Base-by-base conservation (phyloP, 208 protist species). In the Leishmania braziliensis region DNA sequence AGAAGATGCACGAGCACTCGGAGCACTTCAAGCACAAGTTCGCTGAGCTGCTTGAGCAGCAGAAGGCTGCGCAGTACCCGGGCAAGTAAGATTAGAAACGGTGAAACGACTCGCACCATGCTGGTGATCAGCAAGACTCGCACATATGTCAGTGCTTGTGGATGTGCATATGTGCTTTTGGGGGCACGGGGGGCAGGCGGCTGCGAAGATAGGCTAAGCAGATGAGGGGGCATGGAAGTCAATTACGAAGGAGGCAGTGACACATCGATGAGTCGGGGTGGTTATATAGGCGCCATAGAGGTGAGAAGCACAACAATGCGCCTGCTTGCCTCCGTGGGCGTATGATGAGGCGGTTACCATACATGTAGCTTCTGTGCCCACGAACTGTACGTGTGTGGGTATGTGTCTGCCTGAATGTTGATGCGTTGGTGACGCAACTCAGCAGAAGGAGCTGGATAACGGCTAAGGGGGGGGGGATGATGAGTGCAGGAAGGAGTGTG, bases 1-100 rank as follows among this genome's bases (percentile, higher is more conserved):
- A 97, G 86, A 98, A 97, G 89, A 96, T 98, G 95, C 86, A 88
- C 86, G 94, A 98, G 84, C 93, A 97, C 91, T 96, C 92, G 16
- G 91, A 94, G 85, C 93, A 97, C 89, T 97, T 98, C 91, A 97
- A 97, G 91, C 82, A 90, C 78, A 98, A 97, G 91, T 96, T 97
- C 77, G 56, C 88, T 3, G 95, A 98, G 85, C 91, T 97, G 68
- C 91, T 98, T 63, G 93, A 97, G 90, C 93, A 97, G 92, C 94
- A 98, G 91, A 97, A 97, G 92, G 95, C 95, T 74, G 93, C 93
- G 79, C 95, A 97, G 89, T 95, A 95, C 91, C 92, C 93, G 20
- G 83, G 90, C 66, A 96, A 95, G 88, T 96, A 96, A 92, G 54
- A 60, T 6, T n/a, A 8, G 54, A 60, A 60, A 60, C 54, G 20